Conservation (phyloP, 164 flowering plant genomes). For the Tetrastigma voinierianum region DNA sequence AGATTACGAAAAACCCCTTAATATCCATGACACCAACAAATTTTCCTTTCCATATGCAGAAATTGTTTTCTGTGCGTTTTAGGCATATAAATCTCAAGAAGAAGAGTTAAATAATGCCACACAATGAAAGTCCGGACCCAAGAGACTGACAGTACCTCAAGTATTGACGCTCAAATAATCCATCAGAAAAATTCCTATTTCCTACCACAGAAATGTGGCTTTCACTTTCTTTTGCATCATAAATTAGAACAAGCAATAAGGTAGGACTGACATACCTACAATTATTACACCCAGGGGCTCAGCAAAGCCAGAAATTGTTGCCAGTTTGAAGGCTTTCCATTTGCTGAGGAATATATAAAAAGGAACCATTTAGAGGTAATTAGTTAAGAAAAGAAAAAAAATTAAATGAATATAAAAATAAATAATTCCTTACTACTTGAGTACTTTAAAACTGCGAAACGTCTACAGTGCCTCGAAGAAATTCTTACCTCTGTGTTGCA, state of each 20-base stretch:
- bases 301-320: conserved; percentile 87
- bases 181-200: too few relatives aligned
- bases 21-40: too few relatives aligned
- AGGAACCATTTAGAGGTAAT: conserved; percentile 4
- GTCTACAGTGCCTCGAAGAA: background rate
- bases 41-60: too few relatives aligned
- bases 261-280: conserved; percentile 57
- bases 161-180: too few relatives aligned
- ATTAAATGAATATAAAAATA: background rate
- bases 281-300: conserved; percentile 90
- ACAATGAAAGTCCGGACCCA: too few relatives aligned
- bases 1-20: background rate
- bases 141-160: too few relatives aligned
- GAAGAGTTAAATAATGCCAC: too few relatives aligned
- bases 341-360: conserved; percentile 49
- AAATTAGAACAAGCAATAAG: background rate
- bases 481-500: conserved; percentile 80
- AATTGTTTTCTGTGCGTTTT: too few relatives aligned
- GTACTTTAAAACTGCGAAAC: background rate
- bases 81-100: too few relatives aligned
- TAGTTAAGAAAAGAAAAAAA: background rate
- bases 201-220: too few relatives aligned
- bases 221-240: background rate
- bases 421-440: background rate
- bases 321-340: conserved; percentile 97